Conservation (phyloP, 1,284 basidiomycete genomes). For the Sporisorium exsertum region DNA sequence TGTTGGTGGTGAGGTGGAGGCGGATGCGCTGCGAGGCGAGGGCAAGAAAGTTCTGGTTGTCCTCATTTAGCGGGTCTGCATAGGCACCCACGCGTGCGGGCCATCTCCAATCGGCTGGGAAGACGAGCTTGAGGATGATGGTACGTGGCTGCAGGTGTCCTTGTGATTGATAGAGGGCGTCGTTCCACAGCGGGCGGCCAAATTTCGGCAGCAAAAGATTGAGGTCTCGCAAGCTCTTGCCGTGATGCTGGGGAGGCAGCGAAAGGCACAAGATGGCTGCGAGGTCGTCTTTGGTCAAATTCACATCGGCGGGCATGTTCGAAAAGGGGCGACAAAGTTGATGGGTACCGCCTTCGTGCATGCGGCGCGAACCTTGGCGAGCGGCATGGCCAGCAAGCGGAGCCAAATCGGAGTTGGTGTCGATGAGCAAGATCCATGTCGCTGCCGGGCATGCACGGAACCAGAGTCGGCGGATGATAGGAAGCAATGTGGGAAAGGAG, state of each 20-base stretch:
- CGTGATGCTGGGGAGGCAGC: not conserved
- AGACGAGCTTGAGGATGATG: not conserved
- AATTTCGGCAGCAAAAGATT: slow-evolving; percentile 1
- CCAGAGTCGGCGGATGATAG: not conserved
- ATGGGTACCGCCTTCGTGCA: not conserved
- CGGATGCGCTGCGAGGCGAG: not conserved
- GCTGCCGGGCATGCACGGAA: not conserved
- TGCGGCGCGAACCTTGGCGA: not conserved
- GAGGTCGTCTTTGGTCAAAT: not conserved
- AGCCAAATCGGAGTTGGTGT: not conserved
- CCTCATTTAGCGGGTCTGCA: too few relatives aligned
- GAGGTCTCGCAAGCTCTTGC: not conserved
- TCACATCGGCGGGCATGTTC: not conserved
- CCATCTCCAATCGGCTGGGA: not conserved
- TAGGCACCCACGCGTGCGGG: too few relatives aligned
- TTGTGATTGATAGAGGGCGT: slow-evolving; percentile 1
- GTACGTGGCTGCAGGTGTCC: not conserved
- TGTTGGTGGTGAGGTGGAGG: not conserved
- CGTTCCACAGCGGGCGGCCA: slow-evolving; percentile 7
- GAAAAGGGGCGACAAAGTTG: not conserved
- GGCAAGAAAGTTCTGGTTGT: not conserved
- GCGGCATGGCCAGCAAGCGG: not conserved
- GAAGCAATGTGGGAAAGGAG: not conserved
- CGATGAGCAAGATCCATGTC: not conserved
- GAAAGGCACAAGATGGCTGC: not conserved